These are phyloP conservation scores for Hygrophorus russula DNA, from an alignment of 768 basidiomycete species.

Conservation along the genomic window DNA sequence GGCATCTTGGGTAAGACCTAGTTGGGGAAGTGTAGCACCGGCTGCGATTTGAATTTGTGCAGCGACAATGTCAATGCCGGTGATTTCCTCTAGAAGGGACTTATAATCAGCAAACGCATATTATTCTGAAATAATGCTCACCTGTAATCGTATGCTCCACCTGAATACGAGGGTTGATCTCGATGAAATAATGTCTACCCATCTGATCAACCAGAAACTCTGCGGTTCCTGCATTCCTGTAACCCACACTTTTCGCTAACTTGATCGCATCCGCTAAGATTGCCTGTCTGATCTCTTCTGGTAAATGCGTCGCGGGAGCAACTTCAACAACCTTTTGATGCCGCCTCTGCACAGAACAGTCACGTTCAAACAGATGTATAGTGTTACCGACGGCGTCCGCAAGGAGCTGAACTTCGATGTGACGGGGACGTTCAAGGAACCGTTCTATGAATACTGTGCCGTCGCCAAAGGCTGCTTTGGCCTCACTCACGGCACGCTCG, in stretches of 20 bases:
- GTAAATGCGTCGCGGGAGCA: slow-evolving; percentile 89
- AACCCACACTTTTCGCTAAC: slow-evolving; percentile 86
- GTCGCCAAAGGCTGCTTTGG: slow-evolving; percentile 94
- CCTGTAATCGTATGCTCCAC: slow-evolving; percentile 99
- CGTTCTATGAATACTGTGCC: slow-evolving; percentile 99
- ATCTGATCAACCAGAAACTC: slow-evolving; percentile 97
- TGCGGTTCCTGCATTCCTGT: slow-evolving; percentile 94
- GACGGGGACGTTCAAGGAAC: slow-evolving; percentile 90
- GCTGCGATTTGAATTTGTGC: slow-evolving; percentile 99
- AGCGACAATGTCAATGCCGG: slow-evolving; percentile 97
- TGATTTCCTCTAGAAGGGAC: slow-evolving; percentile 78
- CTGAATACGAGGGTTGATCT: slow-evolving; percentile 99
- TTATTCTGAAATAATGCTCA: slow-evolving; percentile 20
- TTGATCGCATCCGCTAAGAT: slow-evolving; percentile 89
- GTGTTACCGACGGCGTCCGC: slow-evolving; percentile 90
- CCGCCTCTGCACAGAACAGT: slow-evolving; percentile 95
- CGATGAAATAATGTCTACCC: slow-evolving; percentile 97
- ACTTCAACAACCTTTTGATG: slow-evolving; percentile 99
- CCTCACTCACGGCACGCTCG: slow-evolving; percentile 88
- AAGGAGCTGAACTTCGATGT: slow-evolving; percentile 95
- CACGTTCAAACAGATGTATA: slow-evolving; percentile 97
- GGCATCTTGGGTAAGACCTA: slow-evolving; percentile 92
- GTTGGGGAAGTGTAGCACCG: slow-evolving; percentile 88
- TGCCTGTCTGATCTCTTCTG: slow-evolving; percentile 81
- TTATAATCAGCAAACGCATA: slow-evolving; percentile 4